Evolutionary conservation across 2,329 filamentous ascomycete genomes (phyloP).

Genomic region (Colletotrichum ledebouriae): DNA sequence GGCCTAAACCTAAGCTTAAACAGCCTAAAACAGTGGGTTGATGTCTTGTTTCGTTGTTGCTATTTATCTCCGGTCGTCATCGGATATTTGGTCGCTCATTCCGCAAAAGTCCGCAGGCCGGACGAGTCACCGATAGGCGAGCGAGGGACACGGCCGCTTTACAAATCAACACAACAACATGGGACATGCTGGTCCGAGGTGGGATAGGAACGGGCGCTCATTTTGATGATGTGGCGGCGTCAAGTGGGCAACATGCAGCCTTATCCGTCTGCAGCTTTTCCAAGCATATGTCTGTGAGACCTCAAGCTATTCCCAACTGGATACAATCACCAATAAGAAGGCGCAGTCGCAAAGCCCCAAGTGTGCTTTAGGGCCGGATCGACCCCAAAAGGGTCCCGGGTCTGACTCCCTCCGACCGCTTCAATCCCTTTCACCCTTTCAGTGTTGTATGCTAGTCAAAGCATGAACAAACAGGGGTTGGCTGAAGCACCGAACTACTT

Average conservation of each 20-base stretch:
- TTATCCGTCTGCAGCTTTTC: conserved; percentile 39
- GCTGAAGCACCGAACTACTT: conserved; percentile 18
- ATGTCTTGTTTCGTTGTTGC: not conserved
- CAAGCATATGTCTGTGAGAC: conserved; percentile 25
- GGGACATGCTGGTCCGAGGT: conserved; percentile 31
- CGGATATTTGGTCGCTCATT: not conserved
- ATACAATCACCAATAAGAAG: not conserved
- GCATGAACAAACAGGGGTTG: too few species aligned
- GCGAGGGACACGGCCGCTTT: conserved; percentile 27
- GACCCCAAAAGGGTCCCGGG: conserved; percentile 12
- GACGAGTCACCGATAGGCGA: conserved; percentile 28
- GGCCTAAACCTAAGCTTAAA: conserved; percentile 13
- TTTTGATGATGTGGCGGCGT: conserved; percentile 38
- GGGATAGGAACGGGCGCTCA: conserved; percentile 18
- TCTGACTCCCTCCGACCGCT: conserved; percentile 17
- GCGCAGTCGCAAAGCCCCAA: conserved; percentile 8
- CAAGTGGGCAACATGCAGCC: conserved; percentile 35
- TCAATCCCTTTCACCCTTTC: conserved; percentile 3
- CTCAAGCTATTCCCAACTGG: conserved; percentile 23
- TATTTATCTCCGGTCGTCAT: conserved; percentile 9
- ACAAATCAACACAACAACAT: conserved; percentile 35
- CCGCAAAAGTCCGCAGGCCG: conserved; percentile 8
- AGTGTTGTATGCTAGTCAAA: conserved; percentile 10
- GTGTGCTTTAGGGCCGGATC: conserved; percentile 19
- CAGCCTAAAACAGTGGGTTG: not conserved